A percentile compares a stretch with the other conserved stretches of the same genome.
phyloP scores from a whole-genome alignment of 345 rosid species.

The Gynandropsis gynandra region DNA sequence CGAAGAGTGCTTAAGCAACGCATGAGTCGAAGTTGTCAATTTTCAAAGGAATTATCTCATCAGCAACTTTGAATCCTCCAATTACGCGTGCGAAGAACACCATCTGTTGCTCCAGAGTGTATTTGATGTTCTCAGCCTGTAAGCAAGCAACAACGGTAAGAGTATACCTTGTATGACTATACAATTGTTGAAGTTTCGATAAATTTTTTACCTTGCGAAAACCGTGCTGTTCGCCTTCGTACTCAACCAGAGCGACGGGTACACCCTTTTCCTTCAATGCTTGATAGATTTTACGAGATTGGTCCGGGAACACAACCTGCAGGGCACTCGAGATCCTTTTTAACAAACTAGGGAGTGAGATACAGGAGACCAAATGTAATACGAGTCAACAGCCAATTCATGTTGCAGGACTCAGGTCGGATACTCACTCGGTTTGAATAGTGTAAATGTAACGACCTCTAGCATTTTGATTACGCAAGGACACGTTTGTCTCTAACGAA shows the following conservation, averaged over 20 bases:
- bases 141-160: slow-evolving; percentile 10
- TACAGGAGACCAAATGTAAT: too few relatives aligned
- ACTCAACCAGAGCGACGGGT: slow-evolving; percentile 91
- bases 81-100: slow-evolving; percentile 71
- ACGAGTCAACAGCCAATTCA: too few relatives aligned
- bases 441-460: too few relatives aligned
- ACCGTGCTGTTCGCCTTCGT: slow-evolving; percentile 95
- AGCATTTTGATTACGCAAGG: too few relatives aligned
- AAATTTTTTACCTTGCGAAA: slow-evolving; percentile 67
- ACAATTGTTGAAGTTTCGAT: background rate
- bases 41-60: slow-evolving; percentile 59
- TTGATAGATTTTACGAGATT: slow-evolving; percentile 73
- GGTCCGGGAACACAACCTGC: slow-evolving; percentile 88
- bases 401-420: too few relatives aligned
- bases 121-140: slow-evolving; percentile 91
- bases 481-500: too few relatives aligned
- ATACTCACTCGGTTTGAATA: too few relatives aligned
- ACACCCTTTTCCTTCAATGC: slow-evolving; percentile 80
- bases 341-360: background rate
- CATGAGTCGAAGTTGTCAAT: slow-evolving; percentile 65
- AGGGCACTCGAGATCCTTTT: slow-evolving; percentile 12
- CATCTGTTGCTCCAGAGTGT: slow-evolving; percentile 91
- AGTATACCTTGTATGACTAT: background rate
- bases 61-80: slow-evolving; percentile 70
- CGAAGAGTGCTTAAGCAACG: too few relatives aligned